Conservation (phyloP, 2,329 filamentous ascomycete species). For the Didymella segeticola region DNA sequence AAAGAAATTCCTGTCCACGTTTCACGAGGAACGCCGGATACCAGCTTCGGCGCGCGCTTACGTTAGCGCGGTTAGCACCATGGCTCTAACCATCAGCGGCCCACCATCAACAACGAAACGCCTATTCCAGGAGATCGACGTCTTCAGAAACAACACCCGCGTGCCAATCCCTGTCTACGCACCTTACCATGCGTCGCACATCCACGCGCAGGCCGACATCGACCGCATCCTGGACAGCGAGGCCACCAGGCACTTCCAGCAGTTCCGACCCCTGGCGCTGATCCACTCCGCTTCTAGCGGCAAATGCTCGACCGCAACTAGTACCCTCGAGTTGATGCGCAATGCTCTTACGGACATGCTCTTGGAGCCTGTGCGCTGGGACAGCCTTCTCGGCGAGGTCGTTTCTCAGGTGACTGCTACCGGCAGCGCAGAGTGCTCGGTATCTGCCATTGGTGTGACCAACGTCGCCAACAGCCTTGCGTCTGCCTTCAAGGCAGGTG, state of each 20-base stretch:
- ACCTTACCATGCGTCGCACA: conserved; percentile 65
- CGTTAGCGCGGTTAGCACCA: conserved; percentile 65
- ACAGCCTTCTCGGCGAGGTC: conserved; percentile 55
- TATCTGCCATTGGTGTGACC: conserved; percentile 59
- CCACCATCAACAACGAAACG: conserved; percentile 61
- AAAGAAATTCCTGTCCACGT: conserved; percentile 60
- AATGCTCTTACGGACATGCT: conserved; percentile 55
- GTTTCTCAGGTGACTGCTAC: conserved; percentile 55
- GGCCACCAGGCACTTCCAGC: conserved; percentile 50
- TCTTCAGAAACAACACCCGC: conserved; percentile 58
- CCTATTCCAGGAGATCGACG: conserved; percentile 58
- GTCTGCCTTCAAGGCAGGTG: conserved; percentile 60
- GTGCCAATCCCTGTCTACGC: conserved; percentile 63
- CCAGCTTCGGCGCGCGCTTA: conserved; percentile 60
- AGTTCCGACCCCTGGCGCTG: conserved; percentile 51
- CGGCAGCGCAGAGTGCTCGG: conserved; percentile 51
- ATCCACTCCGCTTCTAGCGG: conserved; percentile 57
- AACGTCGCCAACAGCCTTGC: conserved; percentile 63
- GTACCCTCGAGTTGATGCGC: conserved; percentile 55
- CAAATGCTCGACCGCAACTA: conserved; percentile 54
- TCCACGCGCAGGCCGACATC: conserved; percentile 60
- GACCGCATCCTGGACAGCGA: conserved; percentile 57
- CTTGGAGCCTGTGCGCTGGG: conserved; percentile 57
- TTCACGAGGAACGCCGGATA: conserved; percentile 63
- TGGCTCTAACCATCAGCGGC: conserved; percentile 66